Conservation (phyloP, 768 basidiomycete species). For the Melanogaster broomeanus region DNA sequence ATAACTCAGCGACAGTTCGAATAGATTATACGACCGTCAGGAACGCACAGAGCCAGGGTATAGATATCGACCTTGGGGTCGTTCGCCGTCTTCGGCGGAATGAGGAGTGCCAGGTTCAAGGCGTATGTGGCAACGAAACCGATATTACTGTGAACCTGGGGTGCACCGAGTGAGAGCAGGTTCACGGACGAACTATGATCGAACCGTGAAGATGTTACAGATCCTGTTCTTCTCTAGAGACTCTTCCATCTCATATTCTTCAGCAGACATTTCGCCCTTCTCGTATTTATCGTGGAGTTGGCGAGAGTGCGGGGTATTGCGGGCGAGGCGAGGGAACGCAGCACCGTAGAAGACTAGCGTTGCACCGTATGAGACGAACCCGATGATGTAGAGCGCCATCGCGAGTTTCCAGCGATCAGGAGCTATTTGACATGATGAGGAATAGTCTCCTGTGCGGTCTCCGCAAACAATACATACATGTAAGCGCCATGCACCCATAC, state of each 20-base stretch:
- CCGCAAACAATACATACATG: slow-evolving; percentile 43
- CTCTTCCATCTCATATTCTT: slow-evolving; percentile 73
- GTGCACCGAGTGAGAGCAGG: not conserved
- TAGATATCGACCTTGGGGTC: slow-evolving; percentile 76
- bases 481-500: slow-evolving; percentile 74
- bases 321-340: slow-evolving; percentile 75
- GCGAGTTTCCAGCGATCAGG: slow-evolving; percentile 72
- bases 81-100: slow-evolving; percentile 46
- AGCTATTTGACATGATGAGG: slow-evolving; percentile 35
- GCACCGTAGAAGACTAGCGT: slow-evolving; percentile 83
- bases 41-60: slow-evolving; percentile 63
- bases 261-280: slow-evolving; percentile 55
- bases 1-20: not conserved
- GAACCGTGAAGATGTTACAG: slow-evolving; percentile 80
- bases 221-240: slow-evolving; percentile 83
- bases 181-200: slow-evolving; percentile 10
- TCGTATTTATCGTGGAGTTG: slow-evolving; percentile 56
- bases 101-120: slow-evolving; percentile 68
- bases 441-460: not conserved
- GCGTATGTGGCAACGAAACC: slow-evolving; percentile 68
- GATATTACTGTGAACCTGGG: slow-evolving; percentile 72
- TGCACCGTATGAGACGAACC: slow-evolving; percentile 78
- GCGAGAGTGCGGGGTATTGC: slow-evolving; percentile 69
- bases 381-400: slow-evolving; percentile 79
- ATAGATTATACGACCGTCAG: too few relatives aligned